Percentiles rank a stretch among this genome's conserved stretches.
Conservation (phyloP, 1,284 basidiomycete species). For the Ganoderma resinaceum region DNA sequence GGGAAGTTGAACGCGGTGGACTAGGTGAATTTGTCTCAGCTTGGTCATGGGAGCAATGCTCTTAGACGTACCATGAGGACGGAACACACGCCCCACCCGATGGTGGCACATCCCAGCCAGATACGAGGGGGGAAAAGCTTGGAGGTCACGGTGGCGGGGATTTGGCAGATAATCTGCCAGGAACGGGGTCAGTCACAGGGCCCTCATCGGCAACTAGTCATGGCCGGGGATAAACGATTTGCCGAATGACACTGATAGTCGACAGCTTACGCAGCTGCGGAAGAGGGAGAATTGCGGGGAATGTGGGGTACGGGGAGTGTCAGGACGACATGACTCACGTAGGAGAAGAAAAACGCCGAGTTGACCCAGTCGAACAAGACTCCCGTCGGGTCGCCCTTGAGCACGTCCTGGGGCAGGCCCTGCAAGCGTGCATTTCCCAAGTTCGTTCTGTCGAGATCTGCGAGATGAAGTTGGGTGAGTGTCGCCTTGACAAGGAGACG, state of each 20-base stretch:
- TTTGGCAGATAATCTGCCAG: conserved; percentile 69
- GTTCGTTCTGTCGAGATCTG: conserved; percentile 69
- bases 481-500: not conserved
- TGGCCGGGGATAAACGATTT: not conserved
- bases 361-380: conserved; percentile 78
- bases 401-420: conserved; percentile 66
- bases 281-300: not conserved
- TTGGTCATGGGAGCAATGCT: not conserved
- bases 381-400: conserved; percentile 73
- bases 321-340: conserved; percentile 52
- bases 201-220: not conserved
- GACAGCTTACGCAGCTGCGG: not conserved
- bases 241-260: not conserved
- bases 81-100: conserved; percentile 76
- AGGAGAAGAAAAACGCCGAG: conserved; percentile 79
- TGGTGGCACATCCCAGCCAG: conserved; percentile 70
- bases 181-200: not conserved
- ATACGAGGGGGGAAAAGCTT: conserved; percentile 71
- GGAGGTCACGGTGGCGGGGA: conserved; percentile 71
- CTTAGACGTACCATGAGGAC: conserved; percentile 68
- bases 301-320: not conserved
- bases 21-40: conserved; percentile 44
- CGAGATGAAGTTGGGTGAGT: not conserved
- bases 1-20: conserved; percentile 63
- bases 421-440: conserved; percentile 80